These are phyloP conservation scores for Nicotiana tabacum DNA, from an alignment of 257 asterid genomes.

Conservation along the genomic window DNA sequence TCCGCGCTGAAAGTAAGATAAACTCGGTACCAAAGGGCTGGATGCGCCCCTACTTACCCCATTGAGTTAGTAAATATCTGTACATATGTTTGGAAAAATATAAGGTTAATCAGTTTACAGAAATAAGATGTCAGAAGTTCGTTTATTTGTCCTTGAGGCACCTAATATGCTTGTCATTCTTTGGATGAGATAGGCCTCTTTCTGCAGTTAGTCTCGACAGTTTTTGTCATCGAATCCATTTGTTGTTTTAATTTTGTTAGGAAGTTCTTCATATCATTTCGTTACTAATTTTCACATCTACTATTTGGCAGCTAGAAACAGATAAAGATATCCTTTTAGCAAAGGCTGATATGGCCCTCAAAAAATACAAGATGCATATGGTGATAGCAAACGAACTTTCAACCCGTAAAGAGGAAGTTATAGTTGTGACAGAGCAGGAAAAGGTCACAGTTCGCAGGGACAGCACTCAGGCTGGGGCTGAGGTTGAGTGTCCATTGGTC, in stretches of 20 bases:
- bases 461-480: slow-evolving; percentile 39
- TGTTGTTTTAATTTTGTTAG: not conserved
- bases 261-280: not conserved
- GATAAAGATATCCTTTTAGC: slow-evolving; percentile 66
- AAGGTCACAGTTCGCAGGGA: slow-evolving; percentile 50
- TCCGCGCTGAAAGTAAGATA: no score
- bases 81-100: not conserved
- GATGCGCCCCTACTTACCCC: not conserved
- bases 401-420: slow-evolving; percentile 82
- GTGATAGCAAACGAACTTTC: slow-evolving; percentile 88
- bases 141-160: not conserved
- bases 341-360: slow-evolving; percentile 69
- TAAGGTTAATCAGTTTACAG: not conserved
- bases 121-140: not conserved
- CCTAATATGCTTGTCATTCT: not conserved
- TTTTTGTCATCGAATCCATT: not conserved
- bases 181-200: not conserved
- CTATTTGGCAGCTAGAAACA: slow-evolving; percentile 63
- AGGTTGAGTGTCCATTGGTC: slow-evolving; percentile 68
- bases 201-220: not conserved
- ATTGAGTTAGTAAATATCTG: not conserved
- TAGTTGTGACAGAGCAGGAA: slow-evolving; percentile 50
- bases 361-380: slow-evolving; percentile 68
- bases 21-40: no score
- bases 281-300: not conserved